These are phyloP conservation scores for Blakeslea trispora DNA, from an alignment of 371 early-diverging fungal species.

Conservation along the genomic window DNA sequence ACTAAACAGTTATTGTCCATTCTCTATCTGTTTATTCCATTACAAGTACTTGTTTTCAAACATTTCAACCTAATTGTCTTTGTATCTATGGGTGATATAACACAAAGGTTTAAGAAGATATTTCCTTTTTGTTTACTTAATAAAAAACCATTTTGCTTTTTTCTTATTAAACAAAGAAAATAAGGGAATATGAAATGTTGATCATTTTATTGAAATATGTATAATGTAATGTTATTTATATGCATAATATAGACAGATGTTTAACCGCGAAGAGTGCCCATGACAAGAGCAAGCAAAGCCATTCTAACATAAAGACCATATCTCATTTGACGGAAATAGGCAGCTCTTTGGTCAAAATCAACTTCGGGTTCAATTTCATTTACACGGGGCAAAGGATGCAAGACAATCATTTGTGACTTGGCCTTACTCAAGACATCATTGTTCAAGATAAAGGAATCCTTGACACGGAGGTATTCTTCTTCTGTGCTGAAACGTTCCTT, in stretches of 20 bases:
- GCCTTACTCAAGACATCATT: slow-evolving; percentile 81
- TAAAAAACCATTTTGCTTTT: too few relatives aligned
- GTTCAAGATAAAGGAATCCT: slow-evolving; percentile 83
- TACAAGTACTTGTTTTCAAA: too few relatives aligned
- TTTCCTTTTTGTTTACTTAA: too few relatives aligned
- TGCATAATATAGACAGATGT: slow-evolving; percentile 17
- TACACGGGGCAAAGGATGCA: slow-evolving; percentile 97
- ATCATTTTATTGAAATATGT: slow-evolving; percentile 1
- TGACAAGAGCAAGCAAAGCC: slow-evolving; percentile 90
- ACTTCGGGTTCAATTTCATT: slow-evolving; percentile 96
- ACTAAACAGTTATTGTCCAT: too few relatives aligned
- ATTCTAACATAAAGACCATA: slow-evolving; percentile 97
- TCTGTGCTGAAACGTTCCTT: slow-evolving; percentile 87
- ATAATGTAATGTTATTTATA: not conserved
- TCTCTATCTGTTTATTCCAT: too few relatives aligned
- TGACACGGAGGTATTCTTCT: slow-evolving; percentile 81
- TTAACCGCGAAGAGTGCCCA: slow-evolving; percentile 49
- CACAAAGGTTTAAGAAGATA: too few relatives aligned
- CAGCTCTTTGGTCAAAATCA: slow-evolving; percentile 95
- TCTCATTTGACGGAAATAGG: slow-evolving; percentile 97
- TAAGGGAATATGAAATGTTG: too few relatives aligned
- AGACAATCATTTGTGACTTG: slow-evolving; percentile 95
- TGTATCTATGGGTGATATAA: too few relatives aligned
- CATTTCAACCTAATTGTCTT: too few relatives aligned
- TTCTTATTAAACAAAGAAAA: too few relatives aligned